These are phyloP conservation scores for Uromyces viciae-fabae DNA, from an alignment of 1,284 basidiomycete genomes.

Conservation along the genomic window DNA sequence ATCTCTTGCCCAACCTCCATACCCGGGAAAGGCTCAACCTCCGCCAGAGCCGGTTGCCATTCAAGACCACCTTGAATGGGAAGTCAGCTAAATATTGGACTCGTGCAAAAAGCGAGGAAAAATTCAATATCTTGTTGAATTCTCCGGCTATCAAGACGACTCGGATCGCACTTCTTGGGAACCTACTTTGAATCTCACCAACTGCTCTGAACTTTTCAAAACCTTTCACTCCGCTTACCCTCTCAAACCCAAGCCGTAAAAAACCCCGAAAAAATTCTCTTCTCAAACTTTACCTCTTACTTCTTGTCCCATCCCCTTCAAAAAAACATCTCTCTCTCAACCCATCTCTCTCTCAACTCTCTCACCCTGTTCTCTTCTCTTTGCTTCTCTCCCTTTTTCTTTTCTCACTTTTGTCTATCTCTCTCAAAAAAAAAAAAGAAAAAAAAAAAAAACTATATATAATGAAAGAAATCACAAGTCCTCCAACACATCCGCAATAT, in stretches of 20 bases:
- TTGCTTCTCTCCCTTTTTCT: too few relatives aligned
- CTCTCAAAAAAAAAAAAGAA: too few relatives aligned
- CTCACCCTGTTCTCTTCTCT: too few relatives aligned
- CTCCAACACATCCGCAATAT: too few relatives aligned
- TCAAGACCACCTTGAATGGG: conserved; percentile 8
- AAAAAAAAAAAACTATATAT: too few relatives aligned
- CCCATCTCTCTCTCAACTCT: too few relatives aligned
- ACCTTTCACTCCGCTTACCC: neutral
- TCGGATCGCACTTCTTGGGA: neutral
- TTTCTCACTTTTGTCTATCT: too few relatives aligned
- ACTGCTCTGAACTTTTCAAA: neutral
- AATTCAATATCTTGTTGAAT: neutral
- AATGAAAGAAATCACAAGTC: too few relatives aligned
- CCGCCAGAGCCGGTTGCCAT: neutral
- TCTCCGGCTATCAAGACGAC: neutral
- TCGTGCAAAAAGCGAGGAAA: neutral
- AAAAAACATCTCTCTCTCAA: too few relatives aligned
- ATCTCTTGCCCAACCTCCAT: neutral
- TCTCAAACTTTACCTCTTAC: too few relatives aligned
- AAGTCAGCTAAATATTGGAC: neutral
- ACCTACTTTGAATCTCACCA: neutral
- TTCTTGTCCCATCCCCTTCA: too few relatives aligned
- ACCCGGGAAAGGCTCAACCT: neutral
- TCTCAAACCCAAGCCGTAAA: neutral
- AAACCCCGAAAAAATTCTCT: too few relatives aligned